These are phyloP conservation scores for Verbena officinalis DNA, from an alignment of 257 asterid species.

Conservation along the genomic window DNA sequence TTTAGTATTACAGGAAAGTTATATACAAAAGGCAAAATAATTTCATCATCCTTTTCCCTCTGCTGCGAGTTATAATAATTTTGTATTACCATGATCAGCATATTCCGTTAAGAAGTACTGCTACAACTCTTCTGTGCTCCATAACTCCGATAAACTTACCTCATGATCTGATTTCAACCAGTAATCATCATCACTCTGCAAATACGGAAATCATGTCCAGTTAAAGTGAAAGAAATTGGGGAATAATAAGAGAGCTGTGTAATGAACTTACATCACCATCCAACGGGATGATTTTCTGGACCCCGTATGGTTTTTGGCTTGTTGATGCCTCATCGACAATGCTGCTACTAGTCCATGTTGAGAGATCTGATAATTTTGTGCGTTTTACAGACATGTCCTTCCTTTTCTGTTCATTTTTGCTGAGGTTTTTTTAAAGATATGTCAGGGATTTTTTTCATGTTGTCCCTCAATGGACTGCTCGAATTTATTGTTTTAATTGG, in stretches of 20 bases:
- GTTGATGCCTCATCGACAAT: slow-evolving; percentile 28
- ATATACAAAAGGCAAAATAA: slow-evolving; percentile 24
- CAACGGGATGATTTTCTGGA: slow-evolving; percentile 61
- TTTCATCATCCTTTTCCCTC: slow-evolving; percentile 10
- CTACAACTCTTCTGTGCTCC: slow-evolving; percentile 53
- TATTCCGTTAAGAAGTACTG: neutral
- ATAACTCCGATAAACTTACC: slow-evolving; percentile 52
- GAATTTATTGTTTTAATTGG: too few species aligned
- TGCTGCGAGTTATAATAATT: slow-evolving; percentile 11
- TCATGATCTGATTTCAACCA: slow-evolving; percentile 66
- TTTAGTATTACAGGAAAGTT: slow-evolving; percentile 8
- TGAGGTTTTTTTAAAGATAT: slow-evolving; percentile 29
- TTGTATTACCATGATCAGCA: slow-evolving; percentile 19
- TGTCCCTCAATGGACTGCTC: too few species aligned
- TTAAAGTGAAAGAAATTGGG: neutral
- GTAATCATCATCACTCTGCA: slow-evolving; percentile 71
- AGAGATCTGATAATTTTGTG: slow-evolving; percentile 40
- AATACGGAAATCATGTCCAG: neutral
- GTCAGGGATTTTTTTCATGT: slow-evolving; percentile 28
- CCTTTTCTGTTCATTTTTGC: slow-evolving; percentile 44
- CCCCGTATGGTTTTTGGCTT: slow-evolving; percentile 38
- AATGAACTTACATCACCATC: slow-evolving; percentile 59
- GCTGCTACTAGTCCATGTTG: slow-evolving; percentile 30
- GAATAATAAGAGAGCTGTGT: neutral
- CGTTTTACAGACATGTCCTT: slow-evolving; percentile 43